Evolutionary conservation across 2,329 filamentous ascomycete genomes (phyloP).

Genomic region (Paraphaeosphaeria sporulosa): DNA sequence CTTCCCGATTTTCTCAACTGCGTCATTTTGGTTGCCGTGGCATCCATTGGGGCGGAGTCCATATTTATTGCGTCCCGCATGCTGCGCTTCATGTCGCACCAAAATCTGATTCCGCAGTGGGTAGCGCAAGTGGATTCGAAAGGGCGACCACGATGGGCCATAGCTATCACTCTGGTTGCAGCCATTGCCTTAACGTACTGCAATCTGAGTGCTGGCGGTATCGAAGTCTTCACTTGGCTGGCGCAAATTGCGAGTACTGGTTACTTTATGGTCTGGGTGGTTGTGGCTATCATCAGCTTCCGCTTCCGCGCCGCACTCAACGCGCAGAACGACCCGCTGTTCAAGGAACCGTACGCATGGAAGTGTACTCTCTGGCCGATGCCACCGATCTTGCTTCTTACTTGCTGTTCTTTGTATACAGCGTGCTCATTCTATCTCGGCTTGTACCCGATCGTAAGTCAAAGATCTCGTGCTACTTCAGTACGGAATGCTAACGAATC

Average conservation of each 20-base stretch:
- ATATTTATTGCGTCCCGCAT: slow-evolving; percentile 46
- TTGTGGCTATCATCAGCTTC: slow-evolving; percentile 42
- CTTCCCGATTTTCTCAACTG: slow-evolving; percentile 44
- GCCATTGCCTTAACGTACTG: slow-evolving; percentile 41
- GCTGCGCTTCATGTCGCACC: slow-evolving; percentile 37
- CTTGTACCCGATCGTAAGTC: slow-evolving; percentile 6
- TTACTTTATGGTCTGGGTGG: slow-evolving; percentile 46
- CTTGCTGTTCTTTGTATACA: slow-evolving; percentile 17
- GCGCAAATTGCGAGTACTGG: slow-evolving; percentile 40
- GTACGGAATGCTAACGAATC: background rate
- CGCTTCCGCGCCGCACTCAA: slow-evolving; percentile 41
- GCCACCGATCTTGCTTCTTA: slow-evolving; percentile 35
- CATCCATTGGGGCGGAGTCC: slow-evolving; percentile 42
- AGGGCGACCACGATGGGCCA: slow-evolving; percentile 40
- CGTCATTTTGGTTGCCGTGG: slow-evolving; percentile 42
- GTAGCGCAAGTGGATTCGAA: slow-evolving; percentile 37
- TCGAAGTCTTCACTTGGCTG: slow-evolving; percentile 36
- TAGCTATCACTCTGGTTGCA: slow-evolving; percentile 35
- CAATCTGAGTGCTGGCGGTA: slow-evolving; percentile 32
- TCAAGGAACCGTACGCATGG: slow-evolving; percentile 40
- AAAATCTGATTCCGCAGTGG: slow-evolving; percentile 33
- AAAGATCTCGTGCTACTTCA: no score
- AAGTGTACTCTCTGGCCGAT: slow-evolving; percentile 37
- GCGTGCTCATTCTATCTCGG: slow-evolving; percentile 13
- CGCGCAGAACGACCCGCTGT: slow-evolving; percentile 36